phyloP scores from a whole-genome alignment of 257 asterid species.

The Salvia hispanica region DNA sequence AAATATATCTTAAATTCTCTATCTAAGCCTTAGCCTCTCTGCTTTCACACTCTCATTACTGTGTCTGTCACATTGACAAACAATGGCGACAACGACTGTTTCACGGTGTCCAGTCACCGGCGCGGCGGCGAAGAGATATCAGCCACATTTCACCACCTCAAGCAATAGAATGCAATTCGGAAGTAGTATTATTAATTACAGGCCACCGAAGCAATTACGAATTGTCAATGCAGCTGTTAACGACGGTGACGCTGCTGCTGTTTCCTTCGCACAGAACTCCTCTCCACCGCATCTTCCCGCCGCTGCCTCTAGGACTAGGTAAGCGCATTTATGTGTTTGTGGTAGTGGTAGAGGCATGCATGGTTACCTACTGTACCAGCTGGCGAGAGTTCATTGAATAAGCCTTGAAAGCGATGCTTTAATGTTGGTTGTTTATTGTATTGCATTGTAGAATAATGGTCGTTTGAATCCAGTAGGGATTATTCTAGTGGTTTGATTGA shows the following conservation, averaged over 20 bases:
- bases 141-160: slow-evolving; percentile 37
- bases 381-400: slow-evolving; percentile 10
- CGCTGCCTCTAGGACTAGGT: slow-evolving; percentile 44
- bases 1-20: too few species aligned
- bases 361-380: neutral
- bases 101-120: slow-evolving; percentile 40
- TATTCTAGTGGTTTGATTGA: slow-evolving; percentile 11
- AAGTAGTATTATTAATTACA: slow-evolving; percentile 35
- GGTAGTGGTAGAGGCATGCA: slow-evolving; percentile 32
- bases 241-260: slow-evolving; percentile 42
- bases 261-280: slow-evolving; percentile 37
- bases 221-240: slow-evolving; percentile 35
- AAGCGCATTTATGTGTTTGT: slow-evolving; percentile 14
- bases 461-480: slow-evolving; percentile 28
- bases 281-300: slow-evolving; percentile 35
- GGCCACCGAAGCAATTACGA: slow-evolving; percentile 35
- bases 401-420: slow-evolving; percentile 21
- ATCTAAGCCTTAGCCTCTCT: too few species aligned
- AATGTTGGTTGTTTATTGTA: slow-evolving; percentile 13
- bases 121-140: slow-evolving; percentile 32
- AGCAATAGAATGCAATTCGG: slow-evolving; percentile 34
- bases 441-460: neutral
- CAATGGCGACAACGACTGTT: slow-evolving; percentile 45
- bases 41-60: too few species aligned
- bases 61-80: too few species aligned